A percentile compares a stretch with the other conserved stretches of the same genome.
These are phyloP conservation scores for Penicillium crystallinum DNA, from an alignment of 495 filamentous ascomycete genomes.

Conservation along the genomic window DNA sequence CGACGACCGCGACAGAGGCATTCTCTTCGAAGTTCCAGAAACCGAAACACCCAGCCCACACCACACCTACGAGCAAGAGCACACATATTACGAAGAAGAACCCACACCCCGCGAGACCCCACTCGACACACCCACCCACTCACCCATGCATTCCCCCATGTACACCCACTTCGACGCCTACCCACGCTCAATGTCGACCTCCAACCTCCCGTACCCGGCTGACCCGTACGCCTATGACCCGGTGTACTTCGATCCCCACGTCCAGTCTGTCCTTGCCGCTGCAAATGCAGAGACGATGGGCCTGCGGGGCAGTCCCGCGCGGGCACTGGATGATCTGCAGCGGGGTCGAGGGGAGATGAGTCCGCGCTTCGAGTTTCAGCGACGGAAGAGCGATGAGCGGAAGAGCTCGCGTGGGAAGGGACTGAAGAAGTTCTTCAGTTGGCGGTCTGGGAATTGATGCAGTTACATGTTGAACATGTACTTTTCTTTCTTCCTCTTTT, in stretches of 20 bases:
- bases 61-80: neutral
- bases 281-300: constrained; percentile 28
- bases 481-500: too few relatives aligned
- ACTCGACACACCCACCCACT: neutral
- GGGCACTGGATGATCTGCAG: constrained; percentile 24
- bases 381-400: constrained; percentile 7
- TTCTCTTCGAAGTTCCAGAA: constrained; percentile 13
- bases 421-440: constrained; percentile 25
- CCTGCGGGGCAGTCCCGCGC: constrained; percentile 15
- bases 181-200: constrained; percentile 1
- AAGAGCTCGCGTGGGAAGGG: constrained; percentile 15
- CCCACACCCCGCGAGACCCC: neutral
- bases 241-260: constrained; percentile 23
- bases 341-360: constrained; percentile 2
- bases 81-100: neutral
- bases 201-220: neutral
- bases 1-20: constrained; percentile 23
- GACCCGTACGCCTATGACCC: constrained; percentile 14
- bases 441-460: constrained; percentile 15
- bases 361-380: neutral
- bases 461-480: neutral
- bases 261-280: constrained; percentile 26
- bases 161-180: neutral
- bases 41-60: constrained; percentile 3
- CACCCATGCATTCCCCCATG: neutral